These are phyloP conservation scores for Verticillium isaacii DNA, from an alignment of 2,329 filamentous ascomycete species.

Conservation along the genomic window DNA sequence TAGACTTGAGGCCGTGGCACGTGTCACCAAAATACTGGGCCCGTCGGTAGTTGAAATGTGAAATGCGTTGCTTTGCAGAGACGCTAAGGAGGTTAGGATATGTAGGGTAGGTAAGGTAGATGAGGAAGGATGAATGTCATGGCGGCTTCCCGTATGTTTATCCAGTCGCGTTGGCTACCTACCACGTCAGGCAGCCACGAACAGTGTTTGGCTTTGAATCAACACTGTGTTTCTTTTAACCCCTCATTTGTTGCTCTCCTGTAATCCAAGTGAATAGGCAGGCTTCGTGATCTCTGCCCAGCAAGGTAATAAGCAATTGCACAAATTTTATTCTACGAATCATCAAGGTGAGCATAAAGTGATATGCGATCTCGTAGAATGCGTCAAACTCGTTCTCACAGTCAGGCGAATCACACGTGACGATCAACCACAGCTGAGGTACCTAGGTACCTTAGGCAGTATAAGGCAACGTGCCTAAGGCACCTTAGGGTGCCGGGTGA, in stretches of 20 bases:
- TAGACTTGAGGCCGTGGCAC: no score
- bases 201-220: slow-evolving; percentile 1
- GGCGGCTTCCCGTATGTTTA: neutral
- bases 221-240: no score
- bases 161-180: neutral
- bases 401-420: neutral
- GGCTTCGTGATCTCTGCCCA: no score
- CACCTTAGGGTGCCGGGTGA: no score
- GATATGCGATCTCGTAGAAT: no score
- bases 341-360: no score
- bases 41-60: neutral
- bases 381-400: neutral
- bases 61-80: neutral
- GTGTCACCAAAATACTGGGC: no score
- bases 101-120: neutral
- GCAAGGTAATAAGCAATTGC: no score
- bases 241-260: no score
- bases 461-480: no score
- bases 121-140: neutral
- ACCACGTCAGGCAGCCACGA: slow-evolving; percentile 8
- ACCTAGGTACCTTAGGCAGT: no score
- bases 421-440: neutral
- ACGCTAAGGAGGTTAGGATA: neutral
- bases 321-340: neutral
- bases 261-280: no score